Base-by-base conservation (phyloP, 139 green algal genomes). In the Gonium pectorale region DNA sequence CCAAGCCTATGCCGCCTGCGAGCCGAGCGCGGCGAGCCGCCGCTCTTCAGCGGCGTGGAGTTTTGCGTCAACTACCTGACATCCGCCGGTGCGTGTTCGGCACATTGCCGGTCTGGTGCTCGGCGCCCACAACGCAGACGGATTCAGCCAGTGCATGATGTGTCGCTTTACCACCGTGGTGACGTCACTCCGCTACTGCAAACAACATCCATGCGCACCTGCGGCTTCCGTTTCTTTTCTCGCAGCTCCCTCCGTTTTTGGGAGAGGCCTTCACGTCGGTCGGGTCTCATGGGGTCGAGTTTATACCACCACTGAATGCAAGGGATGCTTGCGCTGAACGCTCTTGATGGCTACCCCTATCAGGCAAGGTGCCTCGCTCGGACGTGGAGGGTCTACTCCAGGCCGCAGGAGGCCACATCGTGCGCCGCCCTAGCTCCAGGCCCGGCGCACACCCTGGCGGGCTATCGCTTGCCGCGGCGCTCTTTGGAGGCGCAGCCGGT, bases 61-160 rank as follows among this genome's bases (percentile, higher is more conserved):
- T 80, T 80, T 52, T 80, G 72, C 52, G 37, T 67, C 52, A 41
- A 7, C 24, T 67, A 80, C 71, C 33, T 44, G 9, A 66, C 49
- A n/a, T n/a, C n/a, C n/a, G n/a, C n/a, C n/a, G n/a, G n/a, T n/a
- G n/a, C n/a, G n/a, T n/a, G n/a, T n/a, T n/a, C n/a, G n/a, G n/a
- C n/a, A n/a, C n/a, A n/a, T n/a, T n/a, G n/a, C n/a, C n/a, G n/a
- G n/a, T n/a, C n/a, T n/a, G n/a, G n/a, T n/a, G n/a, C n/a, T n/a
- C n/a, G n/a, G n/a, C n/a, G n/a, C n/a, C n/a, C n/a, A n/a, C n/a
- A n/a, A n/a, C n/a, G n/a, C n/a, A n/a, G n/a, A n/a, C n/a, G n/a
- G n/a, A n/a, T n/a, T n/a, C n/a, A n/a, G n/a, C n/a, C n/a, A n/a
- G n/a, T n/a, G n/a, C n/a, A n/a, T n/a, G n/a, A n/a, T n/a, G n/a